These are phyloP conservation scores for Dendryphion nanum DNA, from an alignment of 2,329 filamentous ascomycete genomes.

Conservation along the genomic window DNA sequence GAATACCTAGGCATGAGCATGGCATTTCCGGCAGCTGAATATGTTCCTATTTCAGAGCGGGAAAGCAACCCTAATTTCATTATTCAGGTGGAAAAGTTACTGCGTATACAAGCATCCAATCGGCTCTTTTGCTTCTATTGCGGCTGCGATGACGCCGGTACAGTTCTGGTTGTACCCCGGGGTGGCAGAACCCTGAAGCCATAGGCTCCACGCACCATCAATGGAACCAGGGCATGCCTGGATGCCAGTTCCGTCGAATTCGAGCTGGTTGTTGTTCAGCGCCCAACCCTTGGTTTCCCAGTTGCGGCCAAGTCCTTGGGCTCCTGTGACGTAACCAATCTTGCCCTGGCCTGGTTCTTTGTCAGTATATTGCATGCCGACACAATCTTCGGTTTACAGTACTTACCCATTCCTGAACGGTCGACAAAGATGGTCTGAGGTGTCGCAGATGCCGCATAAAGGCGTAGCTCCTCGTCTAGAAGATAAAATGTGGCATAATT, in stretches of 20 bases:
- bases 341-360: constrained; percentile 55
- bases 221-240: constrained; percentile 54
- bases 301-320: constrained; percentile 39
- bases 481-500: constrained; percentile 54
- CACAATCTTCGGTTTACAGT: constrained; percentile 44
- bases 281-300: constrained; percentile 50
- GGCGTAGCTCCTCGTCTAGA: constrained; percentile 44
- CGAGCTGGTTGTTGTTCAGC: constrained; percentile 45
- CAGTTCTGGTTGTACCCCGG: constrained; percentile 35
- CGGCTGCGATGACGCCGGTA: constrained; percentile 29
- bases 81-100: no score
- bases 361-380: not conserved
- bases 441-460: constrained; percentile 47
- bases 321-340: constrained; percentile 54
- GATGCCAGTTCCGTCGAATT: constrained; percentile 46
- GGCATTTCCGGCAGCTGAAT: no score
- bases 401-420: constrained; percentile 60
- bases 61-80: no score
- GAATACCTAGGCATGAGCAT: no score
- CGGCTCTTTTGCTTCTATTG: constrained; percentile 15
- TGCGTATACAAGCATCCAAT: constrained; percentile 21
- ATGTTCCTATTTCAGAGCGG: no score
- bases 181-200: constrained; percentile 16
- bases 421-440: constrained; percentile 55
- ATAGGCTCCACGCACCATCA: constrained; percentile 38